These are phyloP conservation scores for Torrubiella hemipterigena DNA, from an alignment of 2,329 filamentous ascomycete genomes.

Conservation along the genomic window DNA sequence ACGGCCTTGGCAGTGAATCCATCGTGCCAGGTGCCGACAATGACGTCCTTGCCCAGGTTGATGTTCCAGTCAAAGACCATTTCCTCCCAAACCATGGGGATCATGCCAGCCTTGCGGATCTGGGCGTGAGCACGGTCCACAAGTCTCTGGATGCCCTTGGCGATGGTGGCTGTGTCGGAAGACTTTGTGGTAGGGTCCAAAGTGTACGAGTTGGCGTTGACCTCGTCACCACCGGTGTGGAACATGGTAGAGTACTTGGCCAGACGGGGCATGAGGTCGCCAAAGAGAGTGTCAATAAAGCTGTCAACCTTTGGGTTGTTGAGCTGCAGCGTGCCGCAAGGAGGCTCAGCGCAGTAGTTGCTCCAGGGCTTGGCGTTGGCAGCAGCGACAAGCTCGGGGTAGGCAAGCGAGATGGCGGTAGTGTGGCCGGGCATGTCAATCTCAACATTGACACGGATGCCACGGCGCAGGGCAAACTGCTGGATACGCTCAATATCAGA, in stretches of 20 bases:
- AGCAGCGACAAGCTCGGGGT: slow-evolving; percentile 61
- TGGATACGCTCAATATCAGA: slow-evolving; percentile 55
- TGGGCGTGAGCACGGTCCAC: slow-evolving; percentile 57
- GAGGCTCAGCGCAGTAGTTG: slow-evolving; percentile 47
- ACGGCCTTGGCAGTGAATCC: slow-evolving; percentile 48
- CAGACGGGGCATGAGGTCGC: slow-evolving; percentile 64
- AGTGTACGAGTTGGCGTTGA: slow-evolving; percentile 52
- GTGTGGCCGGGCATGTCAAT: slow-evolving; percentile 77
- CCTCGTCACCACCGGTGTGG: slow-evolving; percentile 80
- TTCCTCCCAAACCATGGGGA: slow-evolving; percentile 80
- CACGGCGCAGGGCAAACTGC: slow-evolving; percentile 52
- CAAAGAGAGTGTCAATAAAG: slow-evolving; percentile 61
- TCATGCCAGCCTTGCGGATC: slow-evolving; percentile 50
- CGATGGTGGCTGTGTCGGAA: slow-evolving; percentile 51
- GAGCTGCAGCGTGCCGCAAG: slow-evolving; percentile 62
- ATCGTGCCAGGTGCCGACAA: slow-evolving; percentile 69
- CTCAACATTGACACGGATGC: slow-evolving; percentile 61
- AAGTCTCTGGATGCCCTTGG: slow-evolving; percentile 66
- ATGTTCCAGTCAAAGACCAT: slow-evolving; percentile 71
- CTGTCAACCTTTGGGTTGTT: slow-evolving; percentile 57
- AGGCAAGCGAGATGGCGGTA: slow-evolving; percentile 42
- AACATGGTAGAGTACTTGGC: slow-evolving; percentile 60
- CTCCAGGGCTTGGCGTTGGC: background rate
- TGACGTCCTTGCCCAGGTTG: slow-evolving; percentile 54
- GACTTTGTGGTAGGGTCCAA: slow-evolving; percentile 62